Conservation (phyloP, 1,139 yeast species). For the Saccharomyces hybrid region DNA sequence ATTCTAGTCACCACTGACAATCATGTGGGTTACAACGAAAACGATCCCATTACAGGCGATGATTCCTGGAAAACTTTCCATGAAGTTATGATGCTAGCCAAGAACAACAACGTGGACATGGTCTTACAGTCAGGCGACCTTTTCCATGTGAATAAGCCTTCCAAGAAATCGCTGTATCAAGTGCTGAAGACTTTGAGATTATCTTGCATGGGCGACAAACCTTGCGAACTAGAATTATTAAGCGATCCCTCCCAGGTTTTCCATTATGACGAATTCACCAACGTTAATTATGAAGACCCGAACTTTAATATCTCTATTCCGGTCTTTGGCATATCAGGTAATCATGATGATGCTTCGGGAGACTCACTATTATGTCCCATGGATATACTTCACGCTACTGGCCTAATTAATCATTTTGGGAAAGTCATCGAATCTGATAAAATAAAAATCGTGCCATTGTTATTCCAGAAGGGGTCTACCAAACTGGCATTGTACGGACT, state of each 20-base stretch:
- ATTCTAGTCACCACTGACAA: conserved; percentile 87
- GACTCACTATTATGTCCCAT: conserved; percentile 78
- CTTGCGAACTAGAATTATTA: conserved; percentile 76
- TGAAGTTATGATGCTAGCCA: conserved; percentile 63
- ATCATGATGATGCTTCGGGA: conserved; percentile 96
- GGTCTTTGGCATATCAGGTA: conserved; percentile 87
- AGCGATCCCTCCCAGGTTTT: conserved; percentile 67
- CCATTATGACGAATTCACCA: conserved; percentile 44
- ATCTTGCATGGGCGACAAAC: conserved; percentile 78
- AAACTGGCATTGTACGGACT: conserved; percentile 82
- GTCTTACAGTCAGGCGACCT: conserved; percentile 88
- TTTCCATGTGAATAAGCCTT: conserved; percentile 84
- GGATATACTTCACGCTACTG: conserved; percentile 75
- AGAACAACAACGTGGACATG: conserved; percentile 77
- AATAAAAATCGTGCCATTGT: conserved; percentile 67
- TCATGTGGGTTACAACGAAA: conserved; percentile 90
- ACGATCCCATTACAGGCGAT: conserved; percentile 83
- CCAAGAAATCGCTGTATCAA: conserved; percentile 77
- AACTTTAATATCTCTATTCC: conserved; percentile 85
- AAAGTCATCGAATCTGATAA: conserved; percentile 69
- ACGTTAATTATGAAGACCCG: conserved; percentile 84
- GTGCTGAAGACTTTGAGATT: conserved; percentile 67
- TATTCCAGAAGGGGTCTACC: conserved; percentile 75
- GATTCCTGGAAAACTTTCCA: conserved; percentile 85
- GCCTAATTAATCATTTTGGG: conserved; percentile 86